phyloP scores from a whole-genome alignment of 768 basidiomycete species.

The Chalciporus chontae region DNA sequence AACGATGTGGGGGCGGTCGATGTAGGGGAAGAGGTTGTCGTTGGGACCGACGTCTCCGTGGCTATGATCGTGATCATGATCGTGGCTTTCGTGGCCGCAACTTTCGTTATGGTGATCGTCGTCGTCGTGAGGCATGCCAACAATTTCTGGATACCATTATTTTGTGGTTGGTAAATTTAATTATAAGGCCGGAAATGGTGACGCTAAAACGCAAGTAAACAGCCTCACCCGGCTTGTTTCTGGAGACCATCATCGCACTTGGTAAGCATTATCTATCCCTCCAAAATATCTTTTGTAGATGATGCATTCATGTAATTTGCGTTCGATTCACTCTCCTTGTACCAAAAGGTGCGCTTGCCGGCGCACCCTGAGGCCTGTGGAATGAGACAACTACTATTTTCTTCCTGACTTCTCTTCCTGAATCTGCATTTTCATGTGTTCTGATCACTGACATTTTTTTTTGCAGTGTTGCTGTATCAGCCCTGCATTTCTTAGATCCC shows the following conservation, averaged over 20 bases:
- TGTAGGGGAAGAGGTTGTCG: constrained; percentile 70
- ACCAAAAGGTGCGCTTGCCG: constrained; percentile 77
- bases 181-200: background rate
- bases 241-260: background rate
- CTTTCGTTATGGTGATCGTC: constrained; percentile 46
- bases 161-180: background rate
- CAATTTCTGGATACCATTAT: too few species aligned
- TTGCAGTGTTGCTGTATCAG: background rate
- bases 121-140: constrained; percentile 46
- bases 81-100: constrained; percentile 58
- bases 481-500: constrained; percentile 2
- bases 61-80: constrained; percentile 48
- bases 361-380: constrained; percentile 61
- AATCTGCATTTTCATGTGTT: too few species aligned
- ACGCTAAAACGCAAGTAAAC: constrained; percentile 14
- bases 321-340: constrained; percentile 66
- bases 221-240: background rate
- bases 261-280: constrained; percentile 16
- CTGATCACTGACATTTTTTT: constrained; percentile 7
- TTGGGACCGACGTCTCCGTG: constrained; percentile 46
- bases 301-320: constrained; percentile 84
- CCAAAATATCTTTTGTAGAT: constrained; percentile 22
- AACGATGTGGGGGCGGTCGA: constrained; percentile 77
- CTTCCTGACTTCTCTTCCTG: too few species aligned
- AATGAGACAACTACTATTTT: constrained; percentile 62